Percentiles rank a stretch among this genome's conserved stretches.
phyloP scores from a whole-genome alignment of 164 flowering plant genomes.

The Stephania cephalantha region DNA sequence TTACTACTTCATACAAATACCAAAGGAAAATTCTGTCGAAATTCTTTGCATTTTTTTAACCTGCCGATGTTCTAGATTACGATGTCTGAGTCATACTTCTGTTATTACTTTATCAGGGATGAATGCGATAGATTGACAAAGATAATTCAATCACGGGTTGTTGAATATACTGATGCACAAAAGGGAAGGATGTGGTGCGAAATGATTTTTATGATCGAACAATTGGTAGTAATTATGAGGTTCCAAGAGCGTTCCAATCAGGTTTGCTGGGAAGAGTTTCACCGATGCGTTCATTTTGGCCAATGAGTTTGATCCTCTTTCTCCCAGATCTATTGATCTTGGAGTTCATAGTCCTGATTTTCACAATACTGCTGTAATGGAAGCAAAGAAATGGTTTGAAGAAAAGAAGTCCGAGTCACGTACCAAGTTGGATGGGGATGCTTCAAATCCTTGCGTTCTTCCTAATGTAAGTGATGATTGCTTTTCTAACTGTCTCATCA shows the following conservation, averaged over 20 bases:
- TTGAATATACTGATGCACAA: conserved; percentile 22
- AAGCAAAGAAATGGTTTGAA: conserved; percentile 71
- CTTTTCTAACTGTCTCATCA: not conserved
- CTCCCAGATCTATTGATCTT: conserved; percentile 16
- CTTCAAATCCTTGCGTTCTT: conserved; percentile 19
- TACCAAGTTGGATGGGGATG: conserved; percentile 33
- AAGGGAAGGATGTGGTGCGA: conserved; percentile 19
- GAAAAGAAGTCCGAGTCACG: conserved; percentile 51
- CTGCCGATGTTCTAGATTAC: not conserved
- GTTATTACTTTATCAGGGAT: conserved; percentile 42
- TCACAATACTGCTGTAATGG: conserved; percentile 44
- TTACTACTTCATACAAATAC: not conserved
- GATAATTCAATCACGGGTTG: conserved; percentile 46
- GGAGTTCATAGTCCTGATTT: conserved; percentile 23
- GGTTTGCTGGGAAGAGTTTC: conserved; percentile 6
- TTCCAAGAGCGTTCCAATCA: conserved; percentile 10
- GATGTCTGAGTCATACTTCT: conserved; percentile 10
- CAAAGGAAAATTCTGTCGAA: not conserved
- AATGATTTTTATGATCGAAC: conserved; percentile 18
- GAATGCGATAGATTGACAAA: conserved; percentile 40
- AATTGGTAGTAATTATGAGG: conserved; percentile 15
- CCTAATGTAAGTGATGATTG: conserved; percentile 38
- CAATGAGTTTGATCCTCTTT: conserved; percentile 11
- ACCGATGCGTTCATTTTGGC: conserved; percentile 6
- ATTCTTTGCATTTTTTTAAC: not conserved